A percentile compares a stretch with the other conserved stretches of the same genome.
phyloP scores from a whole-genome alignment of 768 basidiomycete genomes.

The Rhizopogon rudus region DNA sequence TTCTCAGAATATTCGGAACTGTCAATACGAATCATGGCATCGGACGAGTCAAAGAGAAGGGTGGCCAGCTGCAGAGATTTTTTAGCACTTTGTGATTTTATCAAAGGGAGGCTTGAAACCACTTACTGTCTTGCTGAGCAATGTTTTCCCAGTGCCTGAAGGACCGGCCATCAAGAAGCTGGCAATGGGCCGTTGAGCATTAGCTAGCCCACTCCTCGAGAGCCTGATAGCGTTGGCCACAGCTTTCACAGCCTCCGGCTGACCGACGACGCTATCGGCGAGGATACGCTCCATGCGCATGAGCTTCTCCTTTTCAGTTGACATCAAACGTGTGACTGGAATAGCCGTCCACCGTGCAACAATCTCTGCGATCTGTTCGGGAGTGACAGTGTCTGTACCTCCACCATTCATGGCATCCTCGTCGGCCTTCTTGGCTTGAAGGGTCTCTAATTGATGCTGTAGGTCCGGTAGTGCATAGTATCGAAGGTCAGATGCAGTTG shows the following conservation, averaged over 20 bases:
- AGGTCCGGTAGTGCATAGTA: constrained; percentile 93
- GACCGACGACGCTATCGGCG: constrained; percentile 75
- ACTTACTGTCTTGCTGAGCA: constrained; percentile 83
- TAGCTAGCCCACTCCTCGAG: constrained; percentile 90
- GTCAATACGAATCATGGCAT: constrained; percentile 91
- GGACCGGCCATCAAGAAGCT: constrained; percentile 93
- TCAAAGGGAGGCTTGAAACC: not conserved
- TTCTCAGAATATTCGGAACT: constrained; percentile 90
- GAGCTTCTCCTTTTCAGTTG: constrained; percentile 88
- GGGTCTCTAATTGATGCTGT: constrained; percentile 61
- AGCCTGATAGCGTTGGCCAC: constrained; percentile 93
- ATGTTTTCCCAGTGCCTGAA: constrained; percentile 87
- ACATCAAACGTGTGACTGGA: constrained; percentile 81
- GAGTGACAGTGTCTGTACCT: constrained; percentile 67
- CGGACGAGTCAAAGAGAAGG: constrained; percentile 84
- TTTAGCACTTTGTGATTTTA: not conserved
- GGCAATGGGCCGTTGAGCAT: constrained; percentile 83
- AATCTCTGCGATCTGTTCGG: constrained; percentile 92
- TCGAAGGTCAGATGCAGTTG: constrained; percentile 79
- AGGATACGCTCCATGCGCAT: constrained; percentile 84
- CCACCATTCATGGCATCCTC: constrained; percentile 51
- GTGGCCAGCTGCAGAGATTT: constrained; percentile 62
- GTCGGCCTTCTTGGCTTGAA: constrained; percentile 70
- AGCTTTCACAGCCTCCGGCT: constrained; percentile 85
- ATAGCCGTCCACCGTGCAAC: constrained; percentile 92